Base-by-base conservation (phyloP, 2,329 filamentous ascomycete species). In the Penicillium nordicum region DNA sequence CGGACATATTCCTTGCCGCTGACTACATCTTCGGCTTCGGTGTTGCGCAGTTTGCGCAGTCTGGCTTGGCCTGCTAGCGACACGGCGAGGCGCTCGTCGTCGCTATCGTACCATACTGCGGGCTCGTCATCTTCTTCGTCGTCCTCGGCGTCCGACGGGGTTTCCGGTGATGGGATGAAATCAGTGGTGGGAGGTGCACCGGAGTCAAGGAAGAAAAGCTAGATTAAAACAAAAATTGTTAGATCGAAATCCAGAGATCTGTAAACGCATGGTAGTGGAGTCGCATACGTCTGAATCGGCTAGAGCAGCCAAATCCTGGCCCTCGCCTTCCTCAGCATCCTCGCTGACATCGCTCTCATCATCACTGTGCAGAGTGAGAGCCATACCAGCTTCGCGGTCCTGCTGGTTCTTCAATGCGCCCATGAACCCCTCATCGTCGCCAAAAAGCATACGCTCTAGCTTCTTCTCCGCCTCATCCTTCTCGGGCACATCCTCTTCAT, bases 401-500 rank as follows among this genome's bases (percentile, higher is more conserved):
- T 78, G 68, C 78, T 85, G 74, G 74, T 77, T 68, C 77, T 88
- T 88, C 50, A 97, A 78, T 41, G 88, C 87, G 55, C 88, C 81
- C 57, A 87, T 83, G 73, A 97, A 97, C 34, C 87, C 89, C n/a
- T 84, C 83, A 45, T 88, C 86, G 75, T 96, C 89, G 53, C 94
- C 94, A 60, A 99, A 89, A 4, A 99, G 89, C 60, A 97, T 79
- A 62, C 87, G 85, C 77, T 97, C 93, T 30, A 97, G 84, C 71
- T 93, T 90, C 68, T 88, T 85, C 72, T 97, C 92, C 50, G 89
- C 86, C 14, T 85, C 86, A 70, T 96, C 91, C 71, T 93, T 94
- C 49, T 89, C 87, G 53, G 78, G 68, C 12, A 73, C 63, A 3
- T 71, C 69, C 1, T 70, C 62, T 21, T 68, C 67, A 18, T 64